Evolutionary conservation across 2,329 filamentous ascomycete genomes (phyloP).

Genomic region (Aspergillus fumigatus): DNA sequence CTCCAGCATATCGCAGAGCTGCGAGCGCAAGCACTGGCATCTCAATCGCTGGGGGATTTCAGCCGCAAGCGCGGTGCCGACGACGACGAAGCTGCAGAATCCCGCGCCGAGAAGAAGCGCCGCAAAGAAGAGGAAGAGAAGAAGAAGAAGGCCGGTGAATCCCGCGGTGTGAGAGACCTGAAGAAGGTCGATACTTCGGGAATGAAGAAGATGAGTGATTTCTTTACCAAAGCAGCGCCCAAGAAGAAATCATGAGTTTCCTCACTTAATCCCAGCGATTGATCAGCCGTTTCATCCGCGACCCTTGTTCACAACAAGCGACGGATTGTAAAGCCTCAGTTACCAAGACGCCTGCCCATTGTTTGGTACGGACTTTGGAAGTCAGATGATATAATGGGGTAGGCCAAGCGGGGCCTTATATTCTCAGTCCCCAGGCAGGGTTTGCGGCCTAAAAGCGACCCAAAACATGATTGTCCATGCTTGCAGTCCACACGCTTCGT

Average conservation of each 20-base stretch:
- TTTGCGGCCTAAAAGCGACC: neutral
- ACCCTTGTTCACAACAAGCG: neutral
- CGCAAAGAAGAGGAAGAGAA: constrained; percentile 87
- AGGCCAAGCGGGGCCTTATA: neutral
- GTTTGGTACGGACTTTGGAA: neutral
- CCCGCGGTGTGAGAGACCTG: constrained; percentile 70
- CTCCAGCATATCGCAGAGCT: constrained; percentile 62
- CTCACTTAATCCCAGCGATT: neutral
- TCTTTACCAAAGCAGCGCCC: constrained; percentile 67
- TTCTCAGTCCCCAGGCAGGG: neutral
- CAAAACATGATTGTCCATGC: neutral
- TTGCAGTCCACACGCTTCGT: neutral
- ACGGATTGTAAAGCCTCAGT: neutral
- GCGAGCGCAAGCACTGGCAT: constrained; percentile 65
- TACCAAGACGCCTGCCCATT: neutral
- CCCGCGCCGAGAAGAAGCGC: constrained; percentile 72
- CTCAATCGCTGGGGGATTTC: constrained; percentile 54
- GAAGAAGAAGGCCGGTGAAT: constrained; percentile 71
- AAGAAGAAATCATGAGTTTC: constrained; percentile 31
- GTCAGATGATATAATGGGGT: no score
- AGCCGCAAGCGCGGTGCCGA: constrained; percentile 38
- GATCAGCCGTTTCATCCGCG: neutral
- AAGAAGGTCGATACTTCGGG: constrained; percentile 86
- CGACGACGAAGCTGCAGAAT: constrained; percentile 41
- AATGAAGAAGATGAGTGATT: constrained; percentile 96